phyloP scores from a whole-genome alignment of 1,139 yeast genomes.

The Hanseniaspora gamundiae region DNA sequence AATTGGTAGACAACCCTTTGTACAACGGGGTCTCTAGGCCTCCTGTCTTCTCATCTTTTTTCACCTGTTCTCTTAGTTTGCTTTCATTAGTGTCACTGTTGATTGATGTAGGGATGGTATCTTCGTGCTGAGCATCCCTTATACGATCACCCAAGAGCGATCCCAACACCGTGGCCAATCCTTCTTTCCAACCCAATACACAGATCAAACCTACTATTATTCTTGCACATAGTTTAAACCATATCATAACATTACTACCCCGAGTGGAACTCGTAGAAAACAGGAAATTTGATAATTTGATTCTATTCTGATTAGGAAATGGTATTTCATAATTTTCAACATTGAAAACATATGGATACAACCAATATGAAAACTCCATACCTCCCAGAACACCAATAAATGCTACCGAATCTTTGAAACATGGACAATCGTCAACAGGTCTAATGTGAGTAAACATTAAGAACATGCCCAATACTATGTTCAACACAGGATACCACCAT shows the following conservation, averaged over 20 bases:
- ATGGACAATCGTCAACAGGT: conserved; percentile 92
- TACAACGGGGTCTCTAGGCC: conserved; percentile 13
- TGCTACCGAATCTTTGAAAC: conserved; percentile 92
- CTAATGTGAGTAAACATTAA: conserved; percentile 62
- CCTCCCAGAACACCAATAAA: conserved; percentile 86
- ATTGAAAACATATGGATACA: conserved; percentile 11
- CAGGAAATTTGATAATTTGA: too few species aligned
- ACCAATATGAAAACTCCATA: conserved; percentile 46
- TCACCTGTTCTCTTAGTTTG: too few species aligned
- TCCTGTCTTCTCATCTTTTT: not conserved
- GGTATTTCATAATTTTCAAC: not conserved
- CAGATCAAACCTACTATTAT: conserved; percentile 18
- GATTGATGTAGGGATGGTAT: conserved; percentile 10
- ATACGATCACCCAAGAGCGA: conserved; percentile 10
- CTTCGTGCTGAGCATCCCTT: conserved; percentile 11
- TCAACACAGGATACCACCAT: conserved; percentile 28
- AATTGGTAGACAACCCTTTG: conserved; percentile 17
- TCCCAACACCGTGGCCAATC: conserved; percentile 1
- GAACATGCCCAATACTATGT: conserved; percentile 33
- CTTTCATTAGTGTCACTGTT: not conserved
- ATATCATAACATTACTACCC: not conserved
- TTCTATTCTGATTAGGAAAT: not conserved
- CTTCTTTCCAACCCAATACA: conserved; percentile 19
- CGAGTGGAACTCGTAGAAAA: conserved; percentile 2
- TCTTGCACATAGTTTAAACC: not conserved